Percentiles rank a stretch among this genome's conserved stretches.
Conservation (phyloP, 768 basidiomycete species). For the Termitomyces sp. region DNA sequence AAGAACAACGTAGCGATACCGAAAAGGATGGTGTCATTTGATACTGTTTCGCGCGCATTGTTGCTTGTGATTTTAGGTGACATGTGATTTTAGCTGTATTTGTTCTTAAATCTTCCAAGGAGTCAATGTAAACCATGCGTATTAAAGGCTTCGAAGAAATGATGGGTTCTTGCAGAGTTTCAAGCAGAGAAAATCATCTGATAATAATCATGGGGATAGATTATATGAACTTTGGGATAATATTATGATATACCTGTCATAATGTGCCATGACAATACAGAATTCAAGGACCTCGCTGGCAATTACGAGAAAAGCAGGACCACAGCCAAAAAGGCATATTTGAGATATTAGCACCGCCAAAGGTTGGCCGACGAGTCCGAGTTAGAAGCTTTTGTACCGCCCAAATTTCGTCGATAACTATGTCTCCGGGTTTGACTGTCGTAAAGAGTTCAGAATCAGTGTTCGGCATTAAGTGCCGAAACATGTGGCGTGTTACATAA, state of each 20-base stretch:
- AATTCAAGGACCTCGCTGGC: background rate
- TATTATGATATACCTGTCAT: background rate
- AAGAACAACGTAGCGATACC: background rate
- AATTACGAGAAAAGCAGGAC: background rate
- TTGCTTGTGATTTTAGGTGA: background rate
- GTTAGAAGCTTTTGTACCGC: background rate
- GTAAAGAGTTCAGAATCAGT: background rate
- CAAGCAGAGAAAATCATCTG: background rate
- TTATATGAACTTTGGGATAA: background rate
- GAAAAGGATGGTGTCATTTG: background rate
- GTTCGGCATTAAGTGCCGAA: background rate
- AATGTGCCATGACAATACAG: background rate
- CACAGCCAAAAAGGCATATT: background rate
- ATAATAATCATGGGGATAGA: background rate
- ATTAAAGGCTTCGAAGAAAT: background rate
- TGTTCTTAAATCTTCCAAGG: background rate
- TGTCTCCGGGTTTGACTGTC: background rate
- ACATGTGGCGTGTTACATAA: slow-evolving; percentile 3
- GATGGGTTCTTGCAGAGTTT: background rate
- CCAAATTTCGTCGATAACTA: background rate
- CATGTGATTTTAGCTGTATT: background rate
- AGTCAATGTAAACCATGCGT: background rate
- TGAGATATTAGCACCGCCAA: background rate
- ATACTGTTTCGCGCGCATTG: background rate
- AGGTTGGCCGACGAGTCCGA: background rate